Conservation (phyloP, 257 asterid species). For the Lycium barbarum region DNA sequence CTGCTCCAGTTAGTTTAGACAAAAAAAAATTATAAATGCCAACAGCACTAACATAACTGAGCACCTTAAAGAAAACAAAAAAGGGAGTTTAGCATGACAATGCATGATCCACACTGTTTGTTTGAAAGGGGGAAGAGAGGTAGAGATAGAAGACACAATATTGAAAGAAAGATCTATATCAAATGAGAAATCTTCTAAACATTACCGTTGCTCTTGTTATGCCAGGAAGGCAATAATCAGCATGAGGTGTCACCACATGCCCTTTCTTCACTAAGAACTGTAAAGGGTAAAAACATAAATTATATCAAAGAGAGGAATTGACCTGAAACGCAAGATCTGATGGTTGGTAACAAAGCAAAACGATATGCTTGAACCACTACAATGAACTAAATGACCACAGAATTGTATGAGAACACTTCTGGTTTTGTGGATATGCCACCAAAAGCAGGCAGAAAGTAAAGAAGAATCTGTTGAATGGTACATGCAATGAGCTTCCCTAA, state of each 20-base stretch:
- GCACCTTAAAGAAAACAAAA: neutral
- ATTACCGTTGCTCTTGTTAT: constrained; percentile 86
- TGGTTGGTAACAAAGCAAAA: neutral
- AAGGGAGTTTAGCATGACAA: neutral
- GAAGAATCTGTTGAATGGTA: neutral
- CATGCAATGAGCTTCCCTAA: neutral
- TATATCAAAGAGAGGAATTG: constrained; percentile 12
- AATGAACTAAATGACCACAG: neutral
- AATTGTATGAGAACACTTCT: neutral
- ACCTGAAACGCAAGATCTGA: neutral
- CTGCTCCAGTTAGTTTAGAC: neutral
- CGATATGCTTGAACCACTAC: neutral
- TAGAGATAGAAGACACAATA: neutral
- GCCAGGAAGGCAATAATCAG: constrained; percentile 96
- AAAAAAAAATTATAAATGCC: neutral
- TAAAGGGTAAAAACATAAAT: constrained; percentile 23
- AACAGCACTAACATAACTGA: neutral
- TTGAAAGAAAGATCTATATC: neutral
- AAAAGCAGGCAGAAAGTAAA: constrained; percentile 1
- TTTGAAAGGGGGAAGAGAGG: neutral
- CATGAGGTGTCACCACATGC: constrained; percentile 73
- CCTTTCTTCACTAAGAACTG: constrained; percentile 91
- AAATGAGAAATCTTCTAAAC: constrained; percentile 30
- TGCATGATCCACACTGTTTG: neutral
- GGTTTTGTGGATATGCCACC: neutral